Conservation (phyloP, 1,139 yeast species). For the Suhomyces kunorum region DNA sequence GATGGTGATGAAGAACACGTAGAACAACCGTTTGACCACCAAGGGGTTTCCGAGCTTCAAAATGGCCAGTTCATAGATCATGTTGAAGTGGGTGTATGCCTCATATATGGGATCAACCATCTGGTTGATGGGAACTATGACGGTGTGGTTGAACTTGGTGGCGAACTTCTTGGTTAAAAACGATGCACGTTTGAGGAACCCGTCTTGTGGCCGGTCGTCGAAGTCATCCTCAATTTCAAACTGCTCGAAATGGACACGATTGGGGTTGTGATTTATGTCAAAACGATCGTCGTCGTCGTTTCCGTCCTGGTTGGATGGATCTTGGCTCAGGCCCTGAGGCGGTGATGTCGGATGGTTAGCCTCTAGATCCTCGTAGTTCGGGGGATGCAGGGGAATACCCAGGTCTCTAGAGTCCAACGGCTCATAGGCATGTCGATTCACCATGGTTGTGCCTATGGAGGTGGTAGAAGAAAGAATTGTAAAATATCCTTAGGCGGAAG, state of each 20-base stretch:
- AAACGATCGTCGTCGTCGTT: conserved; percentile 10
- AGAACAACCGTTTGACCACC: conserved; percentile 73
- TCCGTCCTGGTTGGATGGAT: conserved; percentile 2
- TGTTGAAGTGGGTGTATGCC: conserved; percentile 46
- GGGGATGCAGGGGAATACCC: conserved; percentile 30
- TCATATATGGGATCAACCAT: conserved; percentile 72
- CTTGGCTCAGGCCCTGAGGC: not conserved
- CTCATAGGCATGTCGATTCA: conserved; percentile 6
- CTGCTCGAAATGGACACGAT: conserved; percentile 27
- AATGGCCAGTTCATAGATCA: conserved; percentile 56
- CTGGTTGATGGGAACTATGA: conserved; percentile 55
- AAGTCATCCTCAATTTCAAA: conserved; percentile 39
- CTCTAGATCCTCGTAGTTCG: conserved; percentile 30
- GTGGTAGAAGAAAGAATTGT: conserved; percentile 1
- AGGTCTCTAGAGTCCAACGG: conserved; percentile 2
- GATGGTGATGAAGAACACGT: conserved; percentile 62
- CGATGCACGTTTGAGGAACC: conserved; percentile 33
- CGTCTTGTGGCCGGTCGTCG: conserved; percentile 20
- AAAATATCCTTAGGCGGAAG: conserved; percentile 1
- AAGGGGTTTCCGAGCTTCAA: conserved; percentile 80
- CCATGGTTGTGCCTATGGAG: conserved; percentile 1
- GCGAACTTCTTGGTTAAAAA: conserved; percentile 36
- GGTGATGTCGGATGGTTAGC: conserved; percentile 2
- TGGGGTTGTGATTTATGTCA: conserved; percentile 11
- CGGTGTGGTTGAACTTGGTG: conserved; percentile 40